Conservation (phyloP, 106 monocot genomes). For the Allium cepa region DNA sequence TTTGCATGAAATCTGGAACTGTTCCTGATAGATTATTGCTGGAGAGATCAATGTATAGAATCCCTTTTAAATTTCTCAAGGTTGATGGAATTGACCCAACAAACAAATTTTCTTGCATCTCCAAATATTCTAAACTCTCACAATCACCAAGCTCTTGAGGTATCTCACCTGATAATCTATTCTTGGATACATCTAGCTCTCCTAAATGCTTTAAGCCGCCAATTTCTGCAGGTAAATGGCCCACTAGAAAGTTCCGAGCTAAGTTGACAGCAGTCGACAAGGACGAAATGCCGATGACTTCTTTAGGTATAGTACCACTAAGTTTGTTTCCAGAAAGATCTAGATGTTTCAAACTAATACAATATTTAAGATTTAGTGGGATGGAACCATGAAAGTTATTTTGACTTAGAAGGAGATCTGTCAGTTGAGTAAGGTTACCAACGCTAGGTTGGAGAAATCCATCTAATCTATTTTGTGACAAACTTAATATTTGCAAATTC, state of each 20-base stretch:
- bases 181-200: slow-evolving; percentile 6
- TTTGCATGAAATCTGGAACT: slow-evolving; percentile 1
- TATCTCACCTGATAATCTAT: slow-evolving; percentile 25
- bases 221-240: slow-evolving; percentile 15
- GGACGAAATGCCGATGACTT: slow-evolving; percentile 6
- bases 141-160: slow-evolving; percentile 19
- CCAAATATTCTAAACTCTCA: slow-evolving; percentile 5
- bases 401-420: neutral
- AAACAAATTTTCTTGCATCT: slow-evolving; percentile 2
- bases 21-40: slow-evolving; percentile 5
- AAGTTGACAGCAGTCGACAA: slow-evolving; percentile 6
- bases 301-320: slow-evolving; percentile 12
- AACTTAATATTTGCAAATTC: neutral
- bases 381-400: slow-evolving; percentile 12
- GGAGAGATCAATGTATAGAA: slow-evolving; percentile 3
- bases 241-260: slow-evolving; percentile 18
- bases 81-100: slow-evolving; percentile 6
- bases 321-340: slow-evolving; percentile 17
- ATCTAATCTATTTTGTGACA: slow-evolving; percentile 4
- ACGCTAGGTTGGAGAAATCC: slow-evolving; percentile 9
- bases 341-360: neutral
- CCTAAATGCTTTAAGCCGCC: slow-evolving; percentile 11
- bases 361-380: slow-evolving; percentile 4
- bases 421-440: slow-evolving; percentile 17
- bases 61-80: neutral